Evolutionary conservation across 176 grass and related monocot genomes (phyloP), one percentile per base, ranked within the genome.

Genomic region (Otatea glauca): DNA sequence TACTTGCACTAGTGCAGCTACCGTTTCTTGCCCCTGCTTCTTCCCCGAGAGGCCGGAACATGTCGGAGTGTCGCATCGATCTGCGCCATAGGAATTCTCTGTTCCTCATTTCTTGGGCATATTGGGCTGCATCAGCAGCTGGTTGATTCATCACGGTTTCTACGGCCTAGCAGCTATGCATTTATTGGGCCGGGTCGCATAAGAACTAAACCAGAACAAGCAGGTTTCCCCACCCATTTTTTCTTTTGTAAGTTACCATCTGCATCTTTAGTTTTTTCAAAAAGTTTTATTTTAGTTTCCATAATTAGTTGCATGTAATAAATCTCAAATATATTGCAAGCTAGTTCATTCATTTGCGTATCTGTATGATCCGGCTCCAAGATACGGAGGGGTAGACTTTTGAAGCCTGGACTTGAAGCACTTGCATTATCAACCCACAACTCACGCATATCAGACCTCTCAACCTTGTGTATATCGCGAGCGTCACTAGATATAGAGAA

Each of bases 51-150:
- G 61, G 38, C 25, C 49, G 48, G 67, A 34, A 51, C 87, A 1
- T 29, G 29, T 67, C 29, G 1, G 4, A 67, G 16, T 21, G 27
- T 83, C 45, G 73, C 72, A 47, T 86, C 66, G 73, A 67, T 82
- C 66, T 86, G 88, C 35, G 23, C 78, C 83, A 60, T 51, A 86
- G 13, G 58, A 72, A 70, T 77, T 16, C 0, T 0, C 5, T 59
- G 88, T 72, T 37, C 65, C 56, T 32, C 24, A 6, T 2, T 35
- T 66, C 0, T 10, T 23, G 4, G 32, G 13, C 17, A 17, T 6
- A 10, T 1, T 76, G 0, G 15, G 16, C 4, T 1, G 9, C 17
- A 0, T 37, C 48, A 12, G 71, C 2, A 4, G 1, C 4, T 54
- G 14, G 4, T 51, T 35, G 6, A 4, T 50, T 6, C 3, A 9